Evolutionary conservation across 1,139 yeast genomes (phyloP).

Genomic region (Scheffersomyces segobiensis): DNA sequence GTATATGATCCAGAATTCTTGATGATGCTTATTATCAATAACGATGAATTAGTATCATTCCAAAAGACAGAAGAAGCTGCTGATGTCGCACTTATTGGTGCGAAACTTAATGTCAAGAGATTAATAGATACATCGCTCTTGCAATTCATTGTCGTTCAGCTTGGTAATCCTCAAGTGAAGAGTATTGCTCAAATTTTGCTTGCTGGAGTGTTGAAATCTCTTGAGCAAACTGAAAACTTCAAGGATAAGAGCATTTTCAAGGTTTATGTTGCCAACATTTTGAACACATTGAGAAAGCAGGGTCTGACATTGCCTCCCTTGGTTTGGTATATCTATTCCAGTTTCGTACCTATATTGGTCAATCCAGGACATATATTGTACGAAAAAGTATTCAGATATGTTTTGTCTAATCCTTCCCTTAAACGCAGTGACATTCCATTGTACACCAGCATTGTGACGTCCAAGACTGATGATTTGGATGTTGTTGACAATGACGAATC

Average conservation of each 20-base stretch:
- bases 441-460: constrained; percentile 44
- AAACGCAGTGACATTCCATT: constrained; percentile 66
- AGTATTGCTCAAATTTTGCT: constrained; percentile 39
- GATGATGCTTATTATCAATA: constrained; percentile 56
- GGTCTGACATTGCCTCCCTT: constrained; percentile 11
- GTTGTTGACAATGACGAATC: constrained; percentile 47
- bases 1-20: constrained; percentile 65
- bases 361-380: constrained; percentile 75
- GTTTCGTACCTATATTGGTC: constrained; percentile 54
- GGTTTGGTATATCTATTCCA: constrained; percentile 47
- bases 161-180: constrained; percentile 25
- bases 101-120: constrained; percentile 51
- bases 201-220: constrained; percentile 40
- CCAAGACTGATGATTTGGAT: constrained; percentile 32
- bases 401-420: constrained; percentile 57
- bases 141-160: constrained; percentile 54
- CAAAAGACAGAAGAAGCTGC: constrained; percentile 25
- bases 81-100: constrained; percentile 18
- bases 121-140: constrained; percentile 61
- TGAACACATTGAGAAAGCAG: constrained; percentile 42
- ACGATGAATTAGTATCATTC: constrained; percentile 55
- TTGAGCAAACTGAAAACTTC: constrained; percentile 36
- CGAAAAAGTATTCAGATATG: constrained; percentile 64
- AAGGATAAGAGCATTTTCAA: constrained; percentile 62
- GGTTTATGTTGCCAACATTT: constrained; percentile 60